Percentiles rank a stretch among this genome's conserved stretches.
Evolutionary conservation across 169 alveolate species (phyloP).

Genomic region (Plasmodium vinckei): DNA sequence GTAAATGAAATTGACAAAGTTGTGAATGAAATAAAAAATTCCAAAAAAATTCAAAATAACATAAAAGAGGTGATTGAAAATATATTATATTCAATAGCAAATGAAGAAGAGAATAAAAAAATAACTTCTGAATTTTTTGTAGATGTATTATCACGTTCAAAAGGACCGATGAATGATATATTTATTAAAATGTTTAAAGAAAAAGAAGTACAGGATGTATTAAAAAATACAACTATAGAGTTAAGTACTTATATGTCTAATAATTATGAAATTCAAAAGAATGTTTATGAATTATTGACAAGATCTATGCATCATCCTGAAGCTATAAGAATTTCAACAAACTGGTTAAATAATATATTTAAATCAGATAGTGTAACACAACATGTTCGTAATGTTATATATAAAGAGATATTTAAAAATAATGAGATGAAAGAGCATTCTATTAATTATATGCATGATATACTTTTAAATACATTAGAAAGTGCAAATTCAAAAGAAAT

Average conservation of each 20-base stretch:
- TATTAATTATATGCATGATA: conserved; percentile 10
- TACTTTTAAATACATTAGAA: conserved; percentile 1
- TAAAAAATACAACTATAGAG: not conserved
- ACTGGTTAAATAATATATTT: conserved; percentile 20
- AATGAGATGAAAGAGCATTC: conserved; percentile 33
- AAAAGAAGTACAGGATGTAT: conserved; percentile 10
- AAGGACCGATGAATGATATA: conserved; percentile 4
- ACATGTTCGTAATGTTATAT: conserved; percentile 21
- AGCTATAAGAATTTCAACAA: conserved; percentile 7
- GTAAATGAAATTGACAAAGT: conserved; percentile 2
- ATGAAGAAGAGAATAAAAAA: conserved; percentile 25
- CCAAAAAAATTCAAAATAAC: conserved; percentile 1
- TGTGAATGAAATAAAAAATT: conserved; percentile 16
- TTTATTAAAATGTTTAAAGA: conserved; percentile 26
- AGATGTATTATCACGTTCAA: conserved; percentile 14
- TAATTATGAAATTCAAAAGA: conserved; percentile 29
- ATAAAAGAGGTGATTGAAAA: conserved; percentile 14
- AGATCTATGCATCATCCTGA: conserved; percentile 34
- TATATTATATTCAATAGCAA: not conserved
- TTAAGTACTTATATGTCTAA: conserved; percentile 6
- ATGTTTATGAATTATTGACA: conserved; percentile 1
- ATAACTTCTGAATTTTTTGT: conserved; percentile 4
- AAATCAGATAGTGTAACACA: conserved; percentile 21
- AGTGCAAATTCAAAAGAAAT: conserved; percentile 25
- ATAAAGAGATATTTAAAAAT: conserved; percentile 29